A percentile compares a stretch with the other conserved stretches of the same genome.
These are phyloP conservation scores for Fusarium temperatum DNA, from an alignment of 2,329 filamentous ascomycete species.

Conservation along the genomic window DNA sequence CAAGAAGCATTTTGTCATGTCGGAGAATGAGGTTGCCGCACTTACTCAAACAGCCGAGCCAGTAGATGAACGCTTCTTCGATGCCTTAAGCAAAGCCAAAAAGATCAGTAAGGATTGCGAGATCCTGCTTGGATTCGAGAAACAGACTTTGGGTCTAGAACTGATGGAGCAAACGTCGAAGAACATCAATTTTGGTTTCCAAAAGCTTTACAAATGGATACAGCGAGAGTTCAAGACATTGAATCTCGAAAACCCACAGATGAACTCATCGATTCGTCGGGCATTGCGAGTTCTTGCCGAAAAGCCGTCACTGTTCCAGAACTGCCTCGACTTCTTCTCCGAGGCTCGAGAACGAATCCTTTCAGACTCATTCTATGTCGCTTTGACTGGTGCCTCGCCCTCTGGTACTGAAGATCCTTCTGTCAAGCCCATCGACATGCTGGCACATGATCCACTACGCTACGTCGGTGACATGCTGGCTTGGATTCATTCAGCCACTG, in stretches of 20 bases:
- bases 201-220: slow-evolving; percentile 96
- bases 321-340: slow-evolving; percentile 90
- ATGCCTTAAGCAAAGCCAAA: slow-evolving; percentile 79
- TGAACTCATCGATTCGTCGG: slow-evolving; percentile 83
- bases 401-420: slow-evolving; percentile 67
- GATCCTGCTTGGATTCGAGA: slow-evolving; percentile 86
- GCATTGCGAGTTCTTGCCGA: slow-evolving; percentile 90
- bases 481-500: slow-evolving; percentile 93
- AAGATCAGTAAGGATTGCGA: slow-evolving; percentile 90
- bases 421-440: slow-evolving; percentile 91
- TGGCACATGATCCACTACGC: slow-evolving; percentile 88
- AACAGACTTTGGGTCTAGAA: slow-evolving; percentile 86
- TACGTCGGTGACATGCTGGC: slow-evolving; percentile 98
- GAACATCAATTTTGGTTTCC: slow-evolving; percentile 86
- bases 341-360: slow-evolving; percentile 88
- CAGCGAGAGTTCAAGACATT: slow-evolving; percentile 92
- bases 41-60: slow-evolving; percentile 83
- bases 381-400: slow-evolving; percentile 77
- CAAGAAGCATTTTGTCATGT: slow-evolving; percentile 82
- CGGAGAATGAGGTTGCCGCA: slow-evolving; percentile 79
- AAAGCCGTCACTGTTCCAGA: slow-evolving; percentile 89
- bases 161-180: slow-evolving; percentile 92
- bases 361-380: slow-evolving; percentile 88
- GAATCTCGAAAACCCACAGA: slow-evolving; percentile 93
- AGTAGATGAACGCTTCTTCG: slow-evolving; percentile 87